phyloP scores from a whole-genome alignment of 2,329 filamentous ascomycete species.

The Cercospora citrullina region DNA sequence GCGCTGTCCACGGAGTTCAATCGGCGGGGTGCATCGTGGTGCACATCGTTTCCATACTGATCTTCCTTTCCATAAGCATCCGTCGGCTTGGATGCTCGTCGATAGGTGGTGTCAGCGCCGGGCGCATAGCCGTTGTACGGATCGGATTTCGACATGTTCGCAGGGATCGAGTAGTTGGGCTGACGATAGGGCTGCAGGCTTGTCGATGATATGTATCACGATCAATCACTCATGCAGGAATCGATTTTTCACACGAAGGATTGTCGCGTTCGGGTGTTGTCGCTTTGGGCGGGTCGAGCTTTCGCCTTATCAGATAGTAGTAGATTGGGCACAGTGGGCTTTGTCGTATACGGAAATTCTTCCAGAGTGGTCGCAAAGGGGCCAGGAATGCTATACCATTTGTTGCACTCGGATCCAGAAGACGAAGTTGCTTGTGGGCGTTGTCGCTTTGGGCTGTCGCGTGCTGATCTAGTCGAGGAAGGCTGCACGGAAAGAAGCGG shows the following conservation, averaged over 20 bases:
- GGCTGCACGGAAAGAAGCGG: neutral
- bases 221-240: slow-evolving; percentile 15
- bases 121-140: slow-evolving; percentile 17
- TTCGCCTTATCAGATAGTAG: slow-evolving; percentile 18
- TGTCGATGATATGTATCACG: slow-evolving; percentile 18
- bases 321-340: slow-evolving; percentile 18
- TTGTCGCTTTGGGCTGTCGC: slow-evolving; percentile 9
- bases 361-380: slow-evolving; percentile 4
- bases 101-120: slow-evolving; percentile 10
- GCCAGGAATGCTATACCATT: slow-evolving; percentile 8
- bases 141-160: slow-evolving; percentile 21
- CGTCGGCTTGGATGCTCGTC: slow-evolving; percentile 21
- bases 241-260: slow-evolving; percentile 12
- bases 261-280: slow-evolving; percentile 19
- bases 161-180: neutral
- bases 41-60: slow-evolving; percentile 14
- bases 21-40: slow-evolving; percentile 10
- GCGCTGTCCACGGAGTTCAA: slow-evolving; percentile 36
- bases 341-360: slow-evolving; percentile 13
- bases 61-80: slow-evolving; percentile 5
- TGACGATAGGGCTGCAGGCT: slow-evolving; percentile 8
- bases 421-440: slow-evolving; percentile 12
- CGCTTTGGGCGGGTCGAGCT: slow-evolving; percentile 20
- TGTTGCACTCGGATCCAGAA: slow-evolving; percentile 9
- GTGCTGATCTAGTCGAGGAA: slow-evolving; percentile 11